Conservation (phyloP, 2,329 filamentous ascomycete genomes). For the Amylocarpus encephaloides region DNA sequence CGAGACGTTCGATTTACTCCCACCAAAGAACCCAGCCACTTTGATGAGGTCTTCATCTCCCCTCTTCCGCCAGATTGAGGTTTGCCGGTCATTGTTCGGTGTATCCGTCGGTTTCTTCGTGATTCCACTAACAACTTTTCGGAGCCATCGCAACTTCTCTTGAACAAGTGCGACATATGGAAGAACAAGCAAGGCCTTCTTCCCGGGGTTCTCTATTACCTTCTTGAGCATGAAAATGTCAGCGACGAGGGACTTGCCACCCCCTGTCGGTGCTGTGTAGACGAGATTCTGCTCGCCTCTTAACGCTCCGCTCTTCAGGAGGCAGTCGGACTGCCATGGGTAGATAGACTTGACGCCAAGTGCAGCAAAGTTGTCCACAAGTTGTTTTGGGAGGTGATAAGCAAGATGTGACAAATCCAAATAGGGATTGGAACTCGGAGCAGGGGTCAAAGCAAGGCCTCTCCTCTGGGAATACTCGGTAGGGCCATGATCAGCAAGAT, state of each 20-base stretch:
- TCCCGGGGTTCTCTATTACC: slow-evolving; percentile 54
- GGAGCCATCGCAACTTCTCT: slow-evolving; percentile 71
- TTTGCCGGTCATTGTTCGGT: slow-evolving; percentile 16
- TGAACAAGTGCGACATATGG: slow-evolving; percentile 76
- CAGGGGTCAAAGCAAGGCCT: slow-evolving; percentile 47
- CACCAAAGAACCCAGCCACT: slow-evolving; percentile 69
- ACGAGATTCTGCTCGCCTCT: slow-evolving; percentile 62
- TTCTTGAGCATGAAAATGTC: slow-evolving; percentile 67
- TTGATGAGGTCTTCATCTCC: slow-evolving; percentile 53
- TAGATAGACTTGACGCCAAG: slow-evolving; percentile 70
- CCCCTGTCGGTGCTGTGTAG: slow-evolving; percentile 74
- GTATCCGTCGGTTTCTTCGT: slow-evolving; percentile 25
- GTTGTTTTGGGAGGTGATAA: slow-evolving; percentile 54
- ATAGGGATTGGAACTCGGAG: slow-evolving; percentile 43
- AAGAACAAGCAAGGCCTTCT: slow-evolving; percentile 66
- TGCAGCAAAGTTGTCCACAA: slow-evolving; percentile 58
- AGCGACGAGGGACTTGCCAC: slow-evolving; percentile 71
- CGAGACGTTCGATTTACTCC: slow-evolving; percentile 57
- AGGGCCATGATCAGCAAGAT: slow-evolving; percentile 27
- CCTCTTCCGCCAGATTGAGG: slow-evolving; percentile 46
- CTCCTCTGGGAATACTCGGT: slow-evolving; percentile 54
- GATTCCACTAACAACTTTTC: slow-evolving; percentile 58
- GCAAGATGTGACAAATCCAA: slow-evolving; percentile 55
- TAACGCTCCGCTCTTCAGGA: slow-evolving; percentile 61
- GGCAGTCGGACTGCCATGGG: slow-evolving; percentile 71